A percentile compares a stretch with the other conserved stretches of the same genome.
Conservation (phyloP, 768 basidiomycete species). For the Auriscalpium microsporum region DNA sequence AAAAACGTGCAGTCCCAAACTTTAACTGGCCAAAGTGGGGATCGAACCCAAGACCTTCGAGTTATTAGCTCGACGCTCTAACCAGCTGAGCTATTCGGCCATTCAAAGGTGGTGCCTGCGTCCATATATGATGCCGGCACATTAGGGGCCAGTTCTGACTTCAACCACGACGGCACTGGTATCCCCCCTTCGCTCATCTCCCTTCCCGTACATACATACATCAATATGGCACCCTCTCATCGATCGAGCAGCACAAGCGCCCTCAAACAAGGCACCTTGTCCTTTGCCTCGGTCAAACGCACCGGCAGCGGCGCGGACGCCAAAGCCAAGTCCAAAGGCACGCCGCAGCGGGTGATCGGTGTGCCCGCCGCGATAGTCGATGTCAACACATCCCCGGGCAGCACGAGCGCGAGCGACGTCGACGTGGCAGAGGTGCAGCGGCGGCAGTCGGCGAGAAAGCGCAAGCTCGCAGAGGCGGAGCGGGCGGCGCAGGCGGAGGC, state of each 20-base stretch:
- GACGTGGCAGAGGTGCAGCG: not conserved
- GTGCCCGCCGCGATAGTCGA: too few species aligned
- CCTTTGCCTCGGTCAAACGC: slow-evolving; percentile 14
- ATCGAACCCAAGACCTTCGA: slow-evolving; percentile 24
- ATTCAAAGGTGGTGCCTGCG: too few species aligned
- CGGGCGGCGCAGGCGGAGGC: not conserved
- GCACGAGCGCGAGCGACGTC: not conserved
- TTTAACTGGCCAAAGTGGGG: slow-evolving; percentile 23
- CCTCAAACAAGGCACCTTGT: slow-evolving; percentile 11
- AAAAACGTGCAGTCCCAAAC: too few species aligned
- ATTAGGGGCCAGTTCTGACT: not conserved
- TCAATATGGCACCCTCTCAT: slow-evolving; percentile 5
- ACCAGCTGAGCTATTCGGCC: slow-evolving; percentile 92
- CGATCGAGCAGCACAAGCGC: not conserved
- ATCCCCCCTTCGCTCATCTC: not conserved
- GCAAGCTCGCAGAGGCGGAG: not conserved
- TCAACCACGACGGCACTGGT: not conserved
- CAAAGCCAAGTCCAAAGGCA: slow-evolving; percentile 4
- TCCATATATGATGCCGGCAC: rapidly evolving
- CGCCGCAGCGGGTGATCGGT: not conserved
- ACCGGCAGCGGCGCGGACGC: slow-evolving; percentile 8
- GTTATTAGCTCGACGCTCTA: slow-evolving; percentile 85
- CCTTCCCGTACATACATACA: not conserved
- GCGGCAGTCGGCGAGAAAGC: not conserved
- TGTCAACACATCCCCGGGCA: not conserved